Percentiles rank a stretch among this genome's conserved stretches.
Conservation (phyloP, 2,329 filamentous ascomycete species). For the Zymoseptoria tritici region DNA sequence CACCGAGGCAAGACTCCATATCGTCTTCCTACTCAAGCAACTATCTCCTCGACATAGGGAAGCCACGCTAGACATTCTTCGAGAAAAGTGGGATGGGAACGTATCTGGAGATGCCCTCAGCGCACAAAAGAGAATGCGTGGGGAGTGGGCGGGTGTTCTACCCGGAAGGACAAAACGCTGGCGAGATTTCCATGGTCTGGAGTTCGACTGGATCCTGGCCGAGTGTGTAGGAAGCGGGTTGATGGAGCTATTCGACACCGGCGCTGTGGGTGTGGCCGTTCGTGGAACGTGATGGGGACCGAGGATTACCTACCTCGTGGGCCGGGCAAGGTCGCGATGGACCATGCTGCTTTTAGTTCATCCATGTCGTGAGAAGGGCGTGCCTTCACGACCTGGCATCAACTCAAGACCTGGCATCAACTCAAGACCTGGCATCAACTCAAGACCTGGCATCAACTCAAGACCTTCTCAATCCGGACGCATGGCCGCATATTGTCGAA, state of each 20-base stretch:
- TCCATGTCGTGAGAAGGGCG: background rate
- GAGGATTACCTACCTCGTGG: too few relatives aligned
- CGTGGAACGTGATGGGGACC: constrained; percentile 2
- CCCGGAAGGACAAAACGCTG: constrained; percentile 60
- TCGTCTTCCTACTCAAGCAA: constrained; percentile 52
- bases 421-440: too few relatives aligned
- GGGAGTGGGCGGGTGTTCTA: constrained; percentile 51
- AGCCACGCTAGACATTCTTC: constrained; percentile 53
- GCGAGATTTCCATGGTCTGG: constrained; percentile 61
- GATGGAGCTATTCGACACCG: constrained; percentile 67
- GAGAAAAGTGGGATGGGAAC: constrained; percentile 65
- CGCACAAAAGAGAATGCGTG: constrained; percentile 45
- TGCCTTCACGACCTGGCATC: too few relatives aligned
- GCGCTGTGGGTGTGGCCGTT: constrained; percentile 63
- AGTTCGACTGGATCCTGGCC: constrained; percentile 64
- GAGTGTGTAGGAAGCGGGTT: constrained; percentile 64
- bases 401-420: too few relatives aligned
- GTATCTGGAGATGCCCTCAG: constrained; percentile 42
- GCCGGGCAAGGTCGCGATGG: background rate
- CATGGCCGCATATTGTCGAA: background rate
- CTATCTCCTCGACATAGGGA: constrained; percentile 52
- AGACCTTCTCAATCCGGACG: background rate
- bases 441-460: too few relatives aligned
- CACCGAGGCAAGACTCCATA: constrained; percentile 53
- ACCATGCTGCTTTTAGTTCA: background rate